These are phyloP conservation scores for Rubroshorea leprosula DNA, from an alignment of 345 rosid genomes.

Conservation along the genomic window DNA sequence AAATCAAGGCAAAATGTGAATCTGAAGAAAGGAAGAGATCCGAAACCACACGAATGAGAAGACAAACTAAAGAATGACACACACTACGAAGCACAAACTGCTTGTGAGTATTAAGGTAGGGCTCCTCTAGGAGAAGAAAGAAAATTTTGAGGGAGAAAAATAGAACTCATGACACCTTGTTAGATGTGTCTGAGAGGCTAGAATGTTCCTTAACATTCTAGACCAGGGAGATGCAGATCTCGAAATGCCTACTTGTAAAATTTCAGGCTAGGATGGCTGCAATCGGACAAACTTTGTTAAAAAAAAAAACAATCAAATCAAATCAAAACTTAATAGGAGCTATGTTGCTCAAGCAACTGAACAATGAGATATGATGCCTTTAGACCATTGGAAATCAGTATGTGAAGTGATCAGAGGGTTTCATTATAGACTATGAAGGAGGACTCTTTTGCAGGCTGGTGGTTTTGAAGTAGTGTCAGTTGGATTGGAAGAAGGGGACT, in stretches of 20 bases:
- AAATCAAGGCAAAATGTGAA: slow-evolving; percentile 43
- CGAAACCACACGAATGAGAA: slow-evolving; percentile 27
- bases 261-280: slow-evolving; percentile 79
- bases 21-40: slow-evolving; percentile 26
- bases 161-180: slow-evolving; percentile 33
- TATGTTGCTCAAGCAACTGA: slow-evolving; percentile 21
- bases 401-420: slow-evolving; percentile 29
- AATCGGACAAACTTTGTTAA: slow-evolving; percentile 31
- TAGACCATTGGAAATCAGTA: slow-evolving; percentile 19
- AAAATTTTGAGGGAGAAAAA: slow-evolving; percentile 1
- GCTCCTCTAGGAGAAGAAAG: slow-evolving; percentile 23
- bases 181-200: slow-evolving; percentile 51
- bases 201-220: slow-evolving; percentile 73
- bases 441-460: slow-evolving; percentile 95
- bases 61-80: slow-evolving; percentile 47
- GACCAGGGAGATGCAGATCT: slow-evolving; percentile 53
- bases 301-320: slow-evolving; percentile 15
- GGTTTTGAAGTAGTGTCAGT: slow-evolving; percentile 56
- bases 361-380: slow-evolving; percentile 20
- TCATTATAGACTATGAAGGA: slow-evolving; percentile 76
- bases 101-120: slow-evolving; percentile 29
- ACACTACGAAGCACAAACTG: slow-evolving; percentile 36
- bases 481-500: slow-evolving; percentile 59
- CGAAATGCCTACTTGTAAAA: slow-evolving; percentile 60
- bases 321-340: slow-evolving; percentile 17